Percentiles rank a stretch among this genome's conserved stretches.
phyloP scores from a whole-genome alignment of 1,284 basidiomycete genomes.

The Ganoderma multipileum region DNA sequence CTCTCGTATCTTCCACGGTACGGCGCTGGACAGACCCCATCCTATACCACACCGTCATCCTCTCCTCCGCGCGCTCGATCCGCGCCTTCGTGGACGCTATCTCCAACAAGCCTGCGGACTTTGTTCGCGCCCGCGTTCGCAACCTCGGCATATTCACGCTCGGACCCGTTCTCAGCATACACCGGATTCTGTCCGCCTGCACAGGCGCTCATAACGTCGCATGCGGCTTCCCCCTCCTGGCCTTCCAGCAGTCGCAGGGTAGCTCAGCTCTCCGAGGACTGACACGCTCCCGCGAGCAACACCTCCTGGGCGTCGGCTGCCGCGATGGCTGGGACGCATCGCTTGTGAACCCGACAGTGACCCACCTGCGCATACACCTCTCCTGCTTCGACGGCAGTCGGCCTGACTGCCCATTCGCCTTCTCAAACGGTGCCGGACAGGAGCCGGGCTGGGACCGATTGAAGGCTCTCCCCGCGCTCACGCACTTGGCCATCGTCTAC shows the following conservation, averaged over 20 bases:
- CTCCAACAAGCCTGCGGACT: conserved; percentile 36
- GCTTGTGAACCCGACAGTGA: conserved; percentile 41
- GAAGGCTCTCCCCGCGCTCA: conserved; percentile 40
- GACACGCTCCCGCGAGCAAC: conserved; percentile 41
- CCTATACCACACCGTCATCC: conserved; percentile 48
- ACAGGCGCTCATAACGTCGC: conserved; percentile 44
- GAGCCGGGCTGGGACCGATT: conserved; percentile 38
- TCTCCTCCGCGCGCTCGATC: conserved; percentile 43
- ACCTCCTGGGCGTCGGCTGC: conserved; percentile 45
- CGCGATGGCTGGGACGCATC: conserved; percentile 46
- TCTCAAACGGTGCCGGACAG: conserved; percentile 27
- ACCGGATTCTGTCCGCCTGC: conserved; percentile 42
- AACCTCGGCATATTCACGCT: conserved; percentile 44
- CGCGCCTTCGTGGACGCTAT: conserved; percentile 43
- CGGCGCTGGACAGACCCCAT: conserved; percentile 44
- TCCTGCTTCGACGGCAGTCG: conserved; percentile 34
- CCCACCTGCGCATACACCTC: conserved; percentile 47
- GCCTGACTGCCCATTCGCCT: conserved; percentile 29
- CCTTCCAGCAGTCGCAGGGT: conserved; percentile 37
- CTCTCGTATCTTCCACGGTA: conserved; percentile 44
- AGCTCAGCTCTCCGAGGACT: conserved; percentile 32
- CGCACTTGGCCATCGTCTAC: conserved; percentile 46
- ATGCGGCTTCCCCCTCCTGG: conserved; percentile 45
- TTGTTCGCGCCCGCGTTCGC: conserved; percentile 36
- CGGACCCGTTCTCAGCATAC: conserved; percentile 44